Percentiles rank a stretch among this genome's conserved stretches.
Evolutionary conservation across 73 alveolate species (phyloP).

Genomic region (Uronychia binucleata): DNA sequence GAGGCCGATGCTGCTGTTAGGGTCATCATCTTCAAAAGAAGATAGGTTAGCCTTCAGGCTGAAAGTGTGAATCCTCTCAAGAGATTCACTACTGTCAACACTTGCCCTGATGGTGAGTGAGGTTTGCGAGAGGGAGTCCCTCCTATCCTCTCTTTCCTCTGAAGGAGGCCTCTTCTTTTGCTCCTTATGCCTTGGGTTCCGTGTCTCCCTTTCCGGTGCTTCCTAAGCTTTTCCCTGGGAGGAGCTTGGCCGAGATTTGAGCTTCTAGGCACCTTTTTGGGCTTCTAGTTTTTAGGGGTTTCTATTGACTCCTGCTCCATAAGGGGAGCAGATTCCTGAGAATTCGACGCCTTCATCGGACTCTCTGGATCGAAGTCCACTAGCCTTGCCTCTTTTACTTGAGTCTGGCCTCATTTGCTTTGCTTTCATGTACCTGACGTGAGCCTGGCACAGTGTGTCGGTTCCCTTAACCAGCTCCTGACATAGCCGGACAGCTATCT

Average conservation of each 20-base stretch:
- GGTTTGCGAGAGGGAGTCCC: background rate
- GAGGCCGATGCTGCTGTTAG: background rate
- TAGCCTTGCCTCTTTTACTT: background rate
- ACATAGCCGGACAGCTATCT: constrained; percentile 9
- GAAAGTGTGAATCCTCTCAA: constrained; percentile 59
- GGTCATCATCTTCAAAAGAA: background rate
- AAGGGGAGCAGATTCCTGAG: background rate
- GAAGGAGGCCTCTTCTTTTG: background rate
- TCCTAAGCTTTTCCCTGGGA: background rate
- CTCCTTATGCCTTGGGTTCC: background rate
- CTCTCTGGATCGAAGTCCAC: background rate
- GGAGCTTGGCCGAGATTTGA: background rate
- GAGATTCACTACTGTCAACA: constrained; percentile 17
- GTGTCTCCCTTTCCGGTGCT: background rate
- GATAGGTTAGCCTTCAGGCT: constrained; percentile 7
- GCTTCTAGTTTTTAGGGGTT: no score
- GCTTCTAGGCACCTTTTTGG: background rate
- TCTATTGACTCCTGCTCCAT: background rate
- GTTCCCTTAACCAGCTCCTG: constrained; percentile 7
- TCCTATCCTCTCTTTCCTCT: background rate
- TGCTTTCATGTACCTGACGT: background rate
- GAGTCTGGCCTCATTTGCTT: background rate
- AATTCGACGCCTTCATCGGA: background rate
- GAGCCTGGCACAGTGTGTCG: background rate
- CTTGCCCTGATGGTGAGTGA: background rate